Evolutionary conservation across 176 grass and related monocot genomes (phyloP), one percentile per base, ranked within the genome.

Genomic region (Rhynchospora tenuis): DNA sequence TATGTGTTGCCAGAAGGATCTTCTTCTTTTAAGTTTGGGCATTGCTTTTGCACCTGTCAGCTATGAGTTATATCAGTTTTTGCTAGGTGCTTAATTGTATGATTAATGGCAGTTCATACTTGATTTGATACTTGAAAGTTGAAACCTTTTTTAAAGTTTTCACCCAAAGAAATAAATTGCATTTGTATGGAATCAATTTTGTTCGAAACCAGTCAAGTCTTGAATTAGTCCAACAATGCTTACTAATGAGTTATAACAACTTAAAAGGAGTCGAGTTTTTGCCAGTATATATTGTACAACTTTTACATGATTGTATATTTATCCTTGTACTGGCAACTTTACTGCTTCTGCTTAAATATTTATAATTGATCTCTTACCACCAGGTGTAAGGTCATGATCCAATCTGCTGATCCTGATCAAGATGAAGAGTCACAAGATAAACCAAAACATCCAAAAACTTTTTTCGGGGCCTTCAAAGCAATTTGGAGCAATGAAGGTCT

Each of bases 301-400:
- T 29, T 0, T 4, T 45, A 45, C 15, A 45, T 1, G 4, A 2
- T 45, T 23, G 16, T 2, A 46, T 19, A 16, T 10, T 42, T 46
- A 46, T 71, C 2, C 67, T 23, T 44, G 17, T 19, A 23, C 67
- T 10, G 4, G 17, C 56, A 59, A 47, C 16, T 61, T 64, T 59
- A 64, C 63, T 78, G 23, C 47, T 62, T 31, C 27, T 59, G 33
- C 33, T 59, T 33, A 17, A 77, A 13, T 73, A n/a, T 58, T 46
- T 63, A 50, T 52, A 64, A 72, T 58, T 61, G 19, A 66, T 71
- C 10, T 78, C 20, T 11, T 45, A 44, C 28, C 60, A 88, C 84
- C 78, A 93, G 97, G 89, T 99, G 97, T 83, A 99, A 99, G 85
- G 90, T 93, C 64, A 95, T 99, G 97, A 99, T 99, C 87, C 93